Evolutionary conservation across 2,329 filamentous ascomycete genomes (phyloP).

Genomic region (Xylaria sp.): DNA sequence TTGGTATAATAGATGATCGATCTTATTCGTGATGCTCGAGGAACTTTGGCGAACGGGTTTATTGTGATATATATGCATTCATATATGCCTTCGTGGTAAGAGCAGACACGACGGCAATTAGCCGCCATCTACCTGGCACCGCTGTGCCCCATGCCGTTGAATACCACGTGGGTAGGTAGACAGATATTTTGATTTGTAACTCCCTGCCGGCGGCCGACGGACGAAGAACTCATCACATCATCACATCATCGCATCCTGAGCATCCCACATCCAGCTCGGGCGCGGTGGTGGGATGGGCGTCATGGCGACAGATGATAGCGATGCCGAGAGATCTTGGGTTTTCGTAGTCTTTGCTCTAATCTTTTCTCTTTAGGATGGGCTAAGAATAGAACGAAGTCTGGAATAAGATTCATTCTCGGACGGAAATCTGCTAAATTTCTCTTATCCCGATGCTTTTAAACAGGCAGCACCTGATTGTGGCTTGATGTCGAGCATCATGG

Average conservation of each 20-base stretch:
- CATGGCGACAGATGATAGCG: background rate
- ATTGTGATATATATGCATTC: background rate
- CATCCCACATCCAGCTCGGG: constrained; percentile 19
- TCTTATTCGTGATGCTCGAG: background rate
- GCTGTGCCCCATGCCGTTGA: background rate
- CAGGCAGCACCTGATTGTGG: background rate
- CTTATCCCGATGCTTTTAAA: background rate
- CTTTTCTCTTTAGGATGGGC: too few species aligned
- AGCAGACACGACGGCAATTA: background rate
- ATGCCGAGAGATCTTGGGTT: background rate
- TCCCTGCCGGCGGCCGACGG: background rate
- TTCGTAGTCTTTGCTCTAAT: background rate
- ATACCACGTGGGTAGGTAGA: too few species aligned
- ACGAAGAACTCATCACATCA: background rate
- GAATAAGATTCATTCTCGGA: background rate
- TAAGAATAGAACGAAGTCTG: background rate
- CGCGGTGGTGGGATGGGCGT: constrained; percentile 4
- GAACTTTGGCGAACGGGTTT: background rate
- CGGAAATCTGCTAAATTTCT: background rate
- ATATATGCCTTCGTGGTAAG: background rate
- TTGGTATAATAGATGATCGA: background rate
- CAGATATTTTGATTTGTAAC: constrained; percentile 26
- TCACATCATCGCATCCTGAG: background rate
- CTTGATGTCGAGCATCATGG: background rate
- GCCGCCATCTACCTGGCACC: background rate